Evolutionary conservation across 306 rosid genomes (phyloP).

Genomic region (Castanospermum australe): DNA sequence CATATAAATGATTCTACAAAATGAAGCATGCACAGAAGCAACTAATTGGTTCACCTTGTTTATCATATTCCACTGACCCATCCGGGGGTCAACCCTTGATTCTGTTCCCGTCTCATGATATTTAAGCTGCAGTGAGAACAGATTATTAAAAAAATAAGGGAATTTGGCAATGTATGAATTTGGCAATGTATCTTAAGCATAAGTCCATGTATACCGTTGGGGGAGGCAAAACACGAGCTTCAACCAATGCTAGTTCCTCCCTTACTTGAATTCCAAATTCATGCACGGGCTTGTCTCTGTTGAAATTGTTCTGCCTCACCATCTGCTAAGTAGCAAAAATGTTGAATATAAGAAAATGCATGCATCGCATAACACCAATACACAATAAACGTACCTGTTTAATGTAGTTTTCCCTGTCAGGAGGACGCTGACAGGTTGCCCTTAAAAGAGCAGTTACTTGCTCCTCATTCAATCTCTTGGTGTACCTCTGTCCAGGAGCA

Average conservation of each 20-base stretch:
- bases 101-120: constrained; percentile 55
- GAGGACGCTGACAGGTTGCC: constrained; percentile 81
- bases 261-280: constrained; percentile 56
- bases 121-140: constrained; percentile 45
- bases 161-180: neutral
- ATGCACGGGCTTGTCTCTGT: neutral
- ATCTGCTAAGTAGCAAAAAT: constrained; percentile 18
- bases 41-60: constrained; percentile 48
- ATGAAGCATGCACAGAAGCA: neutral
- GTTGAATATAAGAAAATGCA: neutral
- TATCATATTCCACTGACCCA: constrained; percentile 95
- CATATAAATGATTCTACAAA: neutral
- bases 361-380: neutral
- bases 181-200: neutral
- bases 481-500: constrained; percentile 65
- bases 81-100: constrained; percentile 44
- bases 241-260: constrained; percentile 16
- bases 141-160: neutral
- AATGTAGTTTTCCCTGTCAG: constrained; percentile 15
- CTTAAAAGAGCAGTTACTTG: constrained; percentile 57
- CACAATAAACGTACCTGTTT: constrained; percentile 23
- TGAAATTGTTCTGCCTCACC: constrained; percentile 31
- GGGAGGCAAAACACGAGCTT: constrained; percentile 73
- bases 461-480: constrained; percentile 50
- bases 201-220: constrained; percentile 45